Conservation (phyloP, 371 early-diverging fungal genomes). For the Umbelopsis sp. region DNA sequence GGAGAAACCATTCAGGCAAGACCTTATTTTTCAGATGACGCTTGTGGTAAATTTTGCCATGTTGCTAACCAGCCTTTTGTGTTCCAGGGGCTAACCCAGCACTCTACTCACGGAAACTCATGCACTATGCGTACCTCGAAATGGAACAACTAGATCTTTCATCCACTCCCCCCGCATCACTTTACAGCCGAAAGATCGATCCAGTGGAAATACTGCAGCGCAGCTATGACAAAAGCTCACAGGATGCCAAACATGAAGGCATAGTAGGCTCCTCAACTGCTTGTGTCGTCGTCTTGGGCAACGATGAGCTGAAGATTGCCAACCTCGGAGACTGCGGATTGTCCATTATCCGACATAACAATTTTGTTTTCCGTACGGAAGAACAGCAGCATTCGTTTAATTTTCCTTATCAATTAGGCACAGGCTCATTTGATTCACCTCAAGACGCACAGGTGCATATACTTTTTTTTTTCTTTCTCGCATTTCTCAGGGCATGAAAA, state of each 20-base stretch:
- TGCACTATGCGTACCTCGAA: conserved; percentile 89
- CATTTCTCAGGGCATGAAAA: not conserved
- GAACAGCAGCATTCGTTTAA: conserved; percentile 88
- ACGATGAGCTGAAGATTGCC: conserved; percentile 90
- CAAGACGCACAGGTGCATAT: conserved; percentile 65
- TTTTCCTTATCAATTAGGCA: conserved; percentile 82
- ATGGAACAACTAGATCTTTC: conserved; percentile 80
- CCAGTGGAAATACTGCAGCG: conserved; percentile 78
- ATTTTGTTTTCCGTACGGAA: conserved; percentile 89
- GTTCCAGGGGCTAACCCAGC: conserved; percentile 81
- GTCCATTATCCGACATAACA: conserved; percentile 82
- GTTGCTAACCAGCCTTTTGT: conserved; percentile 21
- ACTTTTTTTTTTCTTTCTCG: not conserved
- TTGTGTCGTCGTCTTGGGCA: conserved; percentile 81
- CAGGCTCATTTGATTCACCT: conserved; percentile 67
- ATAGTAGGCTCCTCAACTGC: conserved; percentile 91
- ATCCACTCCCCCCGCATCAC: not conserved
- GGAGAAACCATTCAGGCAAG: conserved; percentile 39
- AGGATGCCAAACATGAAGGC: conserved; percentile 68
- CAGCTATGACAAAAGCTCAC: conserved; percentile 74
- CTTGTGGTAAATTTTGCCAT: not conserved
- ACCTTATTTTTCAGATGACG: conserved; percentile 1
- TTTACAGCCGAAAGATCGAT: conserved; percentile 41
- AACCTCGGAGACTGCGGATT: conserved; percentile 96
- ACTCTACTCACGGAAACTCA: conserved; percentile 85